Conservation (phyloP, 2,329 filamentous ascomycete genomes). For the Epichloe gansuensis region DNA sequence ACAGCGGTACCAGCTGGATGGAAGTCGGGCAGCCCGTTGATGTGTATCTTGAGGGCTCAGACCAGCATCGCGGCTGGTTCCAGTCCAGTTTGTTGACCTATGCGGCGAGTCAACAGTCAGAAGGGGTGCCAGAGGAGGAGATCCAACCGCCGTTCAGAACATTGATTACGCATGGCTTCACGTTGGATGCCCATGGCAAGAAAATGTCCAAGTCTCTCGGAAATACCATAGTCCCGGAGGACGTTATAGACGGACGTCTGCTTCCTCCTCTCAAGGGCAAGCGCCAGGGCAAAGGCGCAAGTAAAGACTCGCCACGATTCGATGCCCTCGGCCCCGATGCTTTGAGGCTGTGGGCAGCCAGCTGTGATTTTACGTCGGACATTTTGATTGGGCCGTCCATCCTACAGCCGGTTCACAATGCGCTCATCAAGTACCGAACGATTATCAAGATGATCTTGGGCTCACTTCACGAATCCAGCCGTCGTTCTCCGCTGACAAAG, state of each 20-base stretch:
- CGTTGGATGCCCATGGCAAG: slow-evolving; percentile 75
- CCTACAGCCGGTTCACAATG: slow-evolving; percentile 62
- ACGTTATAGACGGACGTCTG: slow-evolving; percentile 78
- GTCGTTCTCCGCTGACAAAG: slow-evolving; percentile 38
- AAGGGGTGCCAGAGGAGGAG: slow-evolving; percentile 15
- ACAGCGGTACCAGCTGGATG: slow-evolving; percentile 91
- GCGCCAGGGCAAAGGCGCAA: slow-evolving; percentile 28
- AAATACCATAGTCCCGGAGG: slow-evolving; percentile 67
- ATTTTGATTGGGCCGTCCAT: slow-evolving; percentile 70
- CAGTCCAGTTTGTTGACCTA: slow-evolving; percentile 89
- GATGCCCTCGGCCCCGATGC: slow-evolving; percentile 77
- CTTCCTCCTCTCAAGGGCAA: slow-evolving; percentile 57
- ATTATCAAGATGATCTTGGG: slow-evolving; percentile 88
- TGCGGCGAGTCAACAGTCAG: slow-evolving; percentile 48
- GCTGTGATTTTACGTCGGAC: slow-evolving; percentile 83
- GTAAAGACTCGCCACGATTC: slow-evolving; percentile 25
- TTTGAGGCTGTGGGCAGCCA: slow-evolving; percentile 80
- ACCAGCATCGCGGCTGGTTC: slow-evolving; percentile 98
- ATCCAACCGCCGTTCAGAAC: slow-evolving; percentile 61
- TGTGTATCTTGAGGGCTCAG: slow-evolving; percentile 84
- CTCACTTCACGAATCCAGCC: slow-evolving; percentile 47
- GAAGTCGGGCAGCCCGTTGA: slow-evolving; percentile 52
- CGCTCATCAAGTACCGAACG: slow-evolving; percentile 75
- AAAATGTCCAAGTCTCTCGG: slow-evolving; percentile 99
- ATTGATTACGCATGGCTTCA: slow-evolving; percentile 93